Percentiles rank a stretch among this genome's conserved stretches.
Conservation (phyloP, 148 eudicot species). For the Diospyros kaki region DNA sequence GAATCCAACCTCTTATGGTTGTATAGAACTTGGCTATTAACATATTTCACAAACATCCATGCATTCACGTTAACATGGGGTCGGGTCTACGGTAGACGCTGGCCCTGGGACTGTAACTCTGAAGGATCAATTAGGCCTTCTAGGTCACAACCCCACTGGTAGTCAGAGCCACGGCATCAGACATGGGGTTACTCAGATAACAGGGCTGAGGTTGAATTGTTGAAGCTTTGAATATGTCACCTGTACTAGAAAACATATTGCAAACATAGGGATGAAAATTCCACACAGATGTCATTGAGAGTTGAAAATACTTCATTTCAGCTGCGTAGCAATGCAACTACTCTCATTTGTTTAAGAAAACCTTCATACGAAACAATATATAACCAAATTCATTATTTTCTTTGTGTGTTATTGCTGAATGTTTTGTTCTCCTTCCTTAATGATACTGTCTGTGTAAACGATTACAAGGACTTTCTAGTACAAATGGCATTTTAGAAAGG, state of each 20-base stretch:
- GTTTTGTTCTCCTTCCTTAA: too few relatives aligned
- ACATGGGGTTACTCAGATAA: conserved; percentile 21
- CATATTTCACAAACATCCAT: background rate
- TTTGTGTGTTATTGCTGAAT: too few relatives aligned
- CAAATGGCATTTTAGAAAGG: too few relatives aligned
- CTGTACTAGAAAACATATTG: background rate
- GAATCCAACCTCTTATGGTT: background rate
- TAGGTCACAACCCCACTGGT: conserved; percentile 43
- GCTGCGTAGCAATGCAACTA: background rate
- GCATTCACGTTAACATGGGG: background rate
- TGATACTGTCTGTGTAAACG: too few relatives aligned
- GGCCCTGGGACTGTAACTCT: conserved; percentile 33
- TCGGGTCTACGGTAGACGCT: background rate
- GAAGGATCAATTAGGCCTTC: conserved; percentile 82
- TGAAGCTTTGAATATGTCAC: background rate
- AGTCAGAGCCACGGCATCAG: conserved; percentile 22
- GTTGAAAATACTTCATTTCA: background rate
- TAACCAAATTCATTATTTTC: background rate
- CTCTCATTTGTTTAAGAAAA: background rate
- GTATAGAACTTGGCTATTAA: conserved; percentile 1
- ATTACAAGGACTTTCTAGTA: too few relatives aligned
- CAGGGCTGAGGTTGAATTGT: background rate
- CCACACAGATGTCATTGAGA: background rate
- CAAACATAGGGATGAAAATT: background rate
- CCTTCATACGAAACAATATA: background rate